A percentile compares a stretch with the other conserved stretches of the same genome.
These are phyloP conservation scores for Pascua guehoae DNA, from an alignment of 1,284 basidiomycete genomes.

Conservation along the genomic window DNA sequence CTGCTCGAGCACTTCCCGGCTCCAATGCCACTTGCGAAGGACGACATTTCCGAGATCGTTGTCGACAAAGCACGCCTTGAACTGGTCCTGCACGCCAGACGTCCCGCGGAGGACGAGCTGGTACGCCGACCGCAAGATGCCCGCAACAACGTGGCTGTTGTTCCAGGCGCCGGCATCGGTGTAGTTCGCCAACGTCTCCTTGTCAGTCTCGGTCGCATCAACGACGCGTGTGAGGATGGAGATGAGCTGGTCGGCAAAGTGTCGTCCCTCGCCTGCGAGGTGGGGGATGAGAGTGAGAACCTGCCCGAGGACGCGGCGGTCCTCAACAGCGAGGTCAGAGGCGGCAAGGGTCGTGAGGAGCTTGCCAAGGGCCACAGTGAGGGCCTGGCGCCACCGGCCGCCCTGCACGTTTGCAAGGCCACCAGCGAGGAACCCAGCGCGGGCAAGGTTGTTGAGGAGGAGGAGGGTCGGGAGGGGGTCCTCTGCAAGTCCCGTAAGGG, in stretches of 20 bases:
- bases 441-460: conserved; percentile 44
- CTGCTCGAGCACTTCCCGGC: conserved; percentile 55
- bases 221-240: conserved; percentile 12
- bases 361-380: conserved; percentile 27
- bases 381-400: conserved; percentile 42
- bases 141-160: conserved; percentile 28
- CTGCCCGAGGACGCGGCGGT: conserved; percentile 31
- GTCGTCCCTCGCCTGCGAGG: conserved; percentile 24
- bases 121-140: conserved; percentile 21
- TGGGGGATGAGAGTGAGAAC: conserved; percentile 31
- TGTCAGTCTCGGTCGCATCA: not conserved
- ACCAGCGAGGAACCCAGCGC: conserved; percentile 39
- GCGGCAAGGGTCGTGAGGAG: conserved; percentile 3
- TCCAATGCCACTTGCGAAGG: conserved; percentile 60
- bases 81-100: conserved; percentile 18
- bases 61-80: conserved; percentile 20
- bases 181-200: conserved; percentile 18
- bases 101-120: conserved; percentile 48
- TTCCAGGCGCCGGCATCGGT: conserved; percentile 32
- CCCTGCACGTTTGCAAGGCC: conserved; percentile 47
- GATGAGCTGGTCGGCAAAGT: conserved; percentile 23
- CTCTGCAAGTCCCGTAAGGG: conserved; percentile 25
- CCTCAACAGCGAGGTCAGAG: conserved; percentile 4
- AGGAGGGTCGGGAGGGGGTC: conserved; percentile 41
- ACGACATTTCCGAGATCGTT: conserved; percentile 52